Conservation (phyloP, 2,329 filamentous ascomycete genomes). For the Cladophialophora carrionii region DNA sequence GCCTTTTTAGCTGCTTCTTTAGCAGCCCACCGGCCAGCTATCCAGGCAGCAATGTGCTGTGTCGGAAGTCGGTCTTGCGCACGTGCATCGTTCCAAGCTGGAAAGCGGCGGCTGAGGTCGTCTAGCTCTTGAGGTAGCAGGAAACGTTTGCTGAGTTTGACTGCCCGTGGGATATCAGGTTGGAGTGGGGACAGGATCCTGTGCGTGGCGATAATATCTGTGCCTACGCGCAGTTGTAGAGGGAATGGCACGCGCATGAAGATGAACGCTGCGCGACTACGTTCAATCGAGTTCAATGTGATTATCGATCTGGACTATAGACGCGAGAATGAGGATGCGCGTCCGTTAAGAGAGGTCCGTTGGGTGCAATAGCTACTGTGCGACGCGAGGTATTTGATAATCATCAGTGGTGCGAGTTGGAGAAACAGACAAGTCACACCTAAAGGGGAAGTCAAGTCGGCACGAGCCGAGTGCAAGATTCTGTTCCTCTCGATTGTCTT, state of each 20-base stretch:
- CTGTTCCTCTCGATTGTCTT: not conserved
- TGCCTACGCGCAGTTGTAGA: conserved; percentile 70
- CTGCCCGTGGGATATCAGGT: conserved; percentile 37
- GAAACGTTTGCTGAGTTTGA: conserved; percentile 48
- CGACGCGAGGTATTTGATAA: not conserved
- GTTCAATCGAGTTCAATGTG: not conserved
- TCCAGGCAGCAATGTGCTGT: conserved; percentile 40
- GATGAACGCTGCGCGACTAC: not conserved
- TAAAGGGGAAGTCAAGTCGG: not conserved
- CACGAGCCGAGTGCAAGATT: no score
- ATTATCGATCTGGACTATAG: not conserved
- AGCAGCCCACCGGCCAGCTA: conserved; percentile 65
- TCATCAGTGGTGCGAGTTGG: not conserved
- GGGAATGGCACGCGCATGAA: conserved; percentile 55
- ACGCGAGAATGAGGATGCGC: not conserved
- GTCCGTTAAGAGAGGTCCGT: not conserved
- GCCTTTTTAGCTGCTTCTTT: conserved; percentile 79
- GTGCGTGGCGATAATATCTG: conserved; percentile 72
- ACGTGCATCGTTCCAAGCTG: conserved; percentile 15
- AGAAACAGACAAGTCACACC: not conserved
- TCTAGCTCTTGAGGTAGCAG: conserved; percentile 47
- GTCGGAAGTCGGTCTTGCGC: conserved; percentile 16
- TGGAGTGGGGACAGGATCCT: conserved; percentile 66
- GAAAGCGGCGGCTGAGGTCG: conserved; percentile 46
- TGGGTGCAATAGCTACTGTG: not conserved